Evolutionary conservation across 495 filamentous ascomycete genomes (phyloP), one percentile per base, ranked within the genome.

Genomic region (Xylaria intraflava): DNA sequence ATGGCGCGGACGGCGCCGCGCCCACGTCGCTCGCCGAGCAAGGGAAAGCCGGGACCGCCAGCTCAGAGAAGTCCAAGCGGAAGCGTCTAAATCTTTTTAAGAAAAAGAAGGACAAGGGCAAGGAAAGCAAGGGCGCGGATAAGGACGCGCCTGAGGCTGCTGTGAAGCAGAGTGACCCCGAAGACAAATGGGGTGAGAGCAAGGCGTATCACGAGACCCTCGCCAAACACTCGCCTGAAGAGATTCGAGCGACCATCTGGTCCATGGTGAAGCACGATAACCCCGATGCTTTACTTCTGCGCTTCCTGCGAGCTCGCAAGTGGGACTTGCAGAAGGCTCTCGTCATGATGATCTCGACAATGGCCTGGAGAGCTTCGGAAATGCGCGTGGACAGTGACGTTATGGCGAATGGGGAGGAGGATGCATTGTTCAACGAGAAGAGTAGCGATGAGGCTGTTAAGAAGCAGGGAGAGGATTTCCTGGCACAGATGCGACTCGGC

Each of bases 301-400:
- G 93, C 24, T 98, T 96, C 70, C 73, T 98, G 51, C 80, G 93
- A 36, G 93, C 93, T 8, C 80, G 93, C 31, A 98, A 97, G 70
- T 98, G 93, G 93, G 88, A 98, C 65, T 82, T 95, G 26, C 86
- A 96, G 42, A 89, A 88, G 60, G 92, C 93, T 16, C 75, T 98
- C 12, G 79, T 96, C 54, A 98, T 98, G 93, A 66, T 96, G 67
- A 80, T 98, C 31, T 87, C 88, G 5, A 96, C 93, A 3, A 90
- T 97, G 79, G 85, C 87, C 65, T 98, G 93, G 93, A 82, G 93
- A 55, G 65, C 80, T 45, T 72, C 77, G 53, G 90, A 94, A 52
- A 83, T 90, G 67, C 83, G 88, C 54, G 89, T 97, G 11, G 86
- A 96, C 62, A 83, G 87, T 45, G 89, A 91, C 63, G 82, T 98